phyloP scores from a whole-genome alignment of 2,329 filamentous ascomycete species.

The Aspergillus pseudonomiae region DNA sequence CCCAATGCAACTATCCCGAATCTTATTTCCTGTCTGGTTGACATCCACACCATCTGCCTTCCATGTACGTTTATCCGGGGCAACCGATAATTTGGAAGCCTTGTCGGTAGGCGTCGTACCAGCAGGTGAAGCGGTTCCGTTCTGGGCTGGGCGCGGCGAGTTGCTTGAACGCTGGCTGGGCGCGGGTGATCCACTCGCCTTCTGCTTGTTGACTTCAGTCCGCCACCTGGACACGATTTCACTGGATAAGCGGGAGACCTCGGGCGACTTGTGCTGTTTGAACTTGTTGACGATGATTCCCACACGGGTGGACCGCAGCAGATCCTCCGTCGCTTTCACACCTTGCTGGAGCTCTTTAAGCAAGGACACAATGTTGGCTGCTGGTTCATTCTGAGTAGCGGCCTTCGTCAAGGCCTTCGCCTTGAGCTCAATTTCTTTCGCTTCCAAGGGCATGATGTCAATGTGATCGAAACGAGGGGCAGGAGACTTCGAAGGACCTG shows the following conservation, averaged over 20 bases:
- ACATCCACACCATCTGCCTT: constrained; percentile 79
- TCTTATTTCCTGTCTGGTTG: constrained; percentile 71
- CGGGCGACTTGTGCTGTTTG: constrained; percentile 74
- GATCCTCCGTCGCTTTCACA: constrained; percentile 82
- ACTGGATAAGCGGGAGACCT: constrained; percentile 72
- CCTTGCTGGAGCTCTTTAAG: constrained; percentile 79
- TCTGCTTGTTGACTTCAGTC: constrained; percentile 53
- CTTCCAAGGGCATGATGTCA: constrained; percentile 63
- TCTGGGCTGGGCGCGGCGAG: constrained; percentile 50
- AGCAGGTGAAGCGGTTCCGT: constrained; percentile 59
- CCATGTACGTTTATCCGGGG: constrained; percentile 77
- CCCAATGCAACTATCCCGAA: constrained; percentile 83
- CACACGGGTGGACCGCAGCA: constrained; percentile 87
- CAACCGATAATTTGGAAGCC: constrained; percentile 57
- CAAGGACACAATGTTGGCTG: constrained; percentile 71
- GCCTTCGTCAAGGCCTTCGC: constrained; percentile 82
- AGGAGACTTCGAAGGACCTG: constrained; percentile 5
- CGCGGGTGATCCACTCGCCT: constrained; percentile 43
- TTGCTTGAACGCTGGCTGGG: constrained; percentile 43
- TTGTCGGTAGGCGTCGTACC: constrained; percentile 49
- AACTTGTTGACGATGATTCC: constrained; percentile 87
- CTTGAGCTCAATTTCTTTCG: constrained; percentile 76
- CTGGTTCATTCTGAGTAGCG: constrained; percentile 71
- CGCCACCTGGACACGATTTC: constrained; percentile 77
- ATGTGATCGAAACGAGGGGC: not conserved